phyloP scores from a whole-genome alignment of 2,329 filamentous ascomycete genomes.

The Alternaria sp. region DNA sequence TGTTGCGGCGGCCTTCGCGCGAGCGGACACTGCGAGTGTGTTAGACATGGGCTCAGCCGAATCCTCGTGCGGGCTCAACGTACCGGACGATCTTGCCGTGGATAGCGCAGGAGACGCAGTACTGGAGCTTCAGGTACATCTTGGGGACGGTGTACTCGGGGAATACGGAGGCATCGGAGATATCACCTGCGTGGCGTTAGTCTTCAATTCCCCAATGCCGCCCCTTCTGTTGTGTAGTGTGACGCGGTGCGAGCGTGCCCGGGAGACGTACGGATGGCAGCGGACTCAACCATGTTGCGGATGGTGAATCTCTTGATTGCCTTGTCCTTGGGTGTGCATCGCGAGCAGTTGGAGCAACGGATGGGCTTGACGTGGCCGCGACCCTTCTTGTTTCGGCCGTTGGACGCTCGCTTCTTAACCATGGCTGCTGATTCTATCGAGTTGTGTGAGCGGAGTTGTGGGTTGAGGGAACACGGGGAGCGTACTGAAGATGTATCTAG shows the following conservation, averaged over 20 bases:
- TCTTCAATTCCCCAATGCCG: conserved; percentile 15
- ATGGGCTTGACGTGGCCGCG: conserved; percentile 99
- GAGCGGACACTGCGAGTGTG: conserved; percentile 81
- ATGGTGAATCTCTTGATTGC: conserved; percentile 99
- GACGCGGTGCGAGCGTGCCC: conserved; percentile 4
- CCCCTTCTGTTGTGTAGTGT: conserved; percentile 5
- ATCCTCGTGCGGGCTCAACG: conserved; percentile 53
- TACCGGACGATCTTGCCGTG: conserved; percentile 99
- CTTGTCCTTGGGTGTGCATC: conserved; percentile 96
- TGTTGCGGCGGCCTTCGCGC: conserved; percentile 95
- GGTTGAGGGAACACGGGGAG: conserved; percentile 12
- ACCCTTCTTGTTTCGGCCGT: conserved; percentile 99
- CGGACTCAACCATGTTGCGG: conserved; percentile 99
- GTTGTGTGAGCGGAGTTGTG: conserved; percentile 25
- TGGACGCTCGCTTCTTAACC: conserved; percentile 79
- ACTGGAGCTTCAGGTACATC: conserved; percentile 99
- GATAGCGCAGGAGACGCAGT: conserved; percentile 99
- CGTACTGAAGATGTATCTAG: conserved; percentile 48
- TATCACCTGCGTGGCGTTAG: conserved; percentile 78
- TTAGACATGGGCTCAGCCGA: conserved; percentile 17
- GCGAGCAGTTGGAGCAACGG: conserved; percentile 85
- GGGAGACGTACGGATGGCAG: conserved; percentile 89
- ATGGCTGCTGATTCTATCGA: conserved; percentile 62
- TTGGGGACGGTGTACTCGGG: conserved; percentile 99
- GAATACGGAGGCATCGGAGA: conserved; percentile 99